A percentile compares a stretch with the other conserved stretches of the same genome.
Evolutionary conservation across 2,329 filamentous ascomycete genomes (phyloP).

Genomic region (Verticillium nubilum): DNA sequence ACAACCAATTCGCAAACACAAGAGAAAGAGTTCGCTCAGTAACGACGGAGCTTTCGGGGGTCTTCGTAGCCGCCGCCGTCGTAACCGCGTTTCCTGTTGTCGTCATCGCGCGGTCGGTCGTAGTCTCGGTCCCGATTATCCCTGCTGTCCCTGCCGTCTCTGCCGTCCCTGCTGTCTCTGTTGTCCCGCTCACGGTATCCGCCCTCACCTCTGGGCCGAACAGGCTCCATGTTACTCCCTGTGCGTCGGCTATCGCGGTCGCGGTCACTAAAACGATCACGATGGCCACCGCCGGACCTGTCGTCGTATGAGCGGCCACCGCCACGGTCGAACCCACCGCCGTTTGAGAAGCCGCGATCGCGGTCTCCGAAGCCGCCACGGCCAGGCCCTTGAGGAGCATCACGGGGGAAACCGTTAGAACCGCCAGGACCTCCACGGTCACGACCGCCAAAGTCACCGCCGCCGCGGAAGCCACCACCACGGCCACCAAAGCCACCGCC

Average conservation of each 20-base stretch:
- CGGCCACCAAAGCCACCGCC: constrained; percentile 52
- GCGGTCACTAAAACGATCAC: constrained; percentile 20
- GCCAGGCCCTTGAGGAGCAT: constrained; percentile 57
- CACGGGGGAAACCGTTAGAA: constrained; percentile 45
- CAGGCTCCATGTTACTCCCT: constrained; percentile 80
- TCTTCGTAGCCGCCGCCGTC: constrained; percentile 81
- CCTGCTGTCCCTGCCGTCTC: constrained; percentile 29
- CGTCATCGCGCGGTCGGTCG: too few relatives aligned
- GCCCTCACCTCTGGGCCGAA: constrained; percentile 59
- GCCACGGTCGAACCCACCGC: constrained; percentile 52
- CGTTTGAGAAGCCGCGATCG: constrained; percentile 29
- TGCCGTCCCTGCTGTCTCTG: constrained; percentile 20
- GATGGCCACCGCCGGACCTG: constrained; percentile 39
- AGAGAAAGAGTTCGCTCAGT: constrained; percentile 38
- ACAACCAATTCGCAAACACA: constrained; percentile 31
- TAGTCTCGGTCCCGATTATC: constrained; percentile 22
- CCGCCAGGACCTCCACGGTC: constrained; percentile 23
- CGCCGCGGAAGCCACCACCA: constrained; percentile 32
- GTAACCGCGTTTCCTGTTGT: constrained; percentile 62
- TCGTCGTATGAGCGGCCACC: constrained; percentile 18
- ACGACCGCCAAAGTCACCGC: constrained; percentile 40
- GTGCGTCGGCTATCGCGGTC: constrained; percentile 39
- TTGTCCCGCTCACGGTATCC: constrained; percentile 37
- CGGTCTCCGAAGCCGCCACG: constrained; percentile 31
- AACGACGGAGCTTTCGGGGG: constrained; percentile 59